Conservation (phyloP, 257 asterid genomes). For the Vinca minor region DNA sequence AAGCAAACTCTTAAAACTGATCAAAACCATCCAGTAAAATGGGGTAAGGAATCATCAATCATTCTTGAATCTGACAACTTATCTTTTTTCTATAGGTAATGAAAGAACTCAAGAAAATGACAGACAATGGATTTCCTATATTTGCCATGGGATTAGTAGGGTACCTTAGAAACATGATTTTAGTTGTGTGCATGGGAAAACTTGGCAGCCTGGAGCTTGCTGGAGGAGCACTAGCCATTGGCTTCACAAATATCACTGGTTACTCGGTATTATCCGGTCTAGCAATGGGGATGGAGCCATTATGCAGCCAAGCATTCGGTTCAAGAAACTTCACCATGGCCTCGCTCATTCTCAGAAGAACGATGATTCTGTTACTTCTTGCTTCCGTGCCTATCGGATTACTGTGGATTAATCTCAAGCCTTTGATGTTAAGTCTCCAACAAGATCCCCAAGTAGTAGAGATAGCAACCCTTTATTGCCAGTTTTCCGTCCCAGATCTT, state of each 20-base stretch:
- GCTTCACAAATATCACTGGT: constrained; percentile 91
- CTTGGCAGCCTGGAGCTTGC: constrained; percentile 87
- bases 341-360: constrained; percentile 56
- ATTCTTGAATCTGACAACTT: constrained; percentile 16
- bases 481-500: constrained; percentile 72
- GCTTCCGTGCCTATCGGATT: constrained; percentile 67
- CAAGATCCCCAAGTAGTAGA: constrained; percentile 70
- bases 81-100: constrained; percentile 30
- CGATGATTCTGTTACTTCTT: constrained; percentile 50
- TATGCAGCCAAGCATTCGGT: constrained; percentile 90
- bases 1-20: constrained; percentile 22
- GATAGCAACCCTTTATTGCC: constrained; percentile 64
- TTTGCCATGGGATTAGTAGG: constrained; percentile 59
- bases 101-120: constrained; percentile 65
- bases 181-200: constrained; percentile 83
- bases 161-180: constrained; percentile 80
- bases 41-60: constrained; percentile 4
- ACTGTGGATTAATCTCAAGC: constrained; percentile 70
- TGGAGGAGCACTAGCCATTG: constrained; percentile 94
- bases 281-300: constrained; percentile 94
- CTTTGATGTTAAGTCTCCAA: constrained; percentile 61
- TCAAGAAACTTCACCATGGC: constrained; percentile 51
- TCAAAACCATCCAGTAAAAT: constrained; percentile 13
- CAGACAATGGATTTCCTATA: constrained; percentile 58
- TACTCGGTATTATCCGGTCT: constrained; percentile 84